phyloP scores from a whole-genome alignment of 169 alveolate genomes.

The Plasmodium knowlesi region DNA sequence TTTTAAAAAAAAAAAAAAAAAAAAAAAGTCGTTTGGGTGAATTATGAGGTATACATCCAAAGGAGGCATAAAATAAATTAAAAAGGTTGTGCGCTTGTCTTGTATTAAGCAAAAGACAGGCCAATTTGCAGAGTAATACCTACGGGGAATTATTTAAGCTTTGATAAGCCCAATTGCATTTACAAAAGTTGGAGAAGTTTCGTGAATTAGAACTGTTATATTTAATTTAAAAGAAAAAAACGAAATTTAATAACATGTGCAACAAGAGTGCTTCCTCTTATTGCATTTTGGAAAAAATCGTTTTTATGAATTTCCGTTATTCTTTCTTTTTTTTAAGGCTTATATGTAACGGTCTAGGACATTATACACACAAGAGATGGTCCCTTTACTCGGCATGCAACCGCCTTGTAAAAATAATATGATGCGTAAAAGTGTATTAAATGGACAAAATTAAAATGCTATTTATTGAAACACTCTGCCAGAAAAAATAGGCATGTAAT shows the following conservation, averaged over 20 bases:
- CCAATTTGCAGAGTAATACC: not conserved
- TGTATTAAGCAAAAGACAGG: not conserved
- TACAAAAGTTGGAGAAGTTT: not conserved
- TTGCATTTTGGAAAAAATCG: not conserved
- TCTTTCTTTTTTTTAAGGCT: not conserved
- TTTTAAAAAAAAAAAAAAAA: not conserved
- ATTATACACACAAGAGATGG: not conserved
- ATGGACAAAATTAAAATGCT: not conserved
- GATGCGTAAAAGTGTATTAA: not conserved
- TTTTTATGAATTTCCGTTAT: not conserved
- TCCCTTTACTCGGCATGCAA: not conserved
- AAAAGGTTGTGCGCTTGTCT: not conserved
- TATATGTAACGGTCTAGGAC: not conserved
- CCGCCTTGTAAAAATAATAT: not conserved
- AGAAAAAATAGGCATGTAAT: not conserved
- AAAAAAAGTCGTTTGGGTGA: not conserved
- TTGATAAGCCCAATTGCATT: not conserved
- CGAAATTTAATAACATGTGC: not conserved
- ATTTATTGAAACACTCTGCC: not conserved
- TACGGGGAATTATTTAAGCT: not conserved
- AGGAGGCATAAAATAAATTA: not conserved
- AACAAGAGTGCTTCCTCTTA: not conserved
- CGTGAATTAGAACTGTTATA: not conserved
- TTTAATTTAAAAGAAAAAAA: not conserved
- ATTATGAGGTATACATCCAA: not conserved